Base-by-base conservation (phyloP, 441 rosid species). In the Syzygium syzygioides region DNA sequence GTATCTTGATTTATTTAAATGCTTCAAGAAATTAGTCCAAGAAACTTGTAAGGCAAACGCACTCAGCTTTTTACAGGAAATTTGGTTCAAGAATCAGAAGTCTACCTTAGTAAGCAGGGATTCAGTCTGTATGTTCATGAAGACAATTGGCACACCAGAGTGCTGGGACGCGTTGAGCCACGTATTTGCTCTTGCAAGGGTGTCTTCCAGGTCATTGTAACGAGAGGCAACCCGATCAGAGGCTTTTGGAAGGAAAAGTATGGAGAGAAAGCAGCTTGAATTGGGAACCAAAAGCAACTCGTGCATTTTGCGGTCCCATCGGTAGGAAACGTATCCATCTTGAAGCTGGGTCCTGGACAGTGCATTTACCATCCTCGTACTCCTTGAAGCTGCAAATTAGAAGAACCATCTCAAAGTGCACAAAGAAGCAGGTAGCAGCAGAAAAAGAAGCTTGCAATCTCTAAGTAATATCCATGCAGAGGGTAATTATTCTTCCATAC, bases 161-260 rank as follows among this genome's bases (percentile, higher is more conserved):
- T 94, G 94, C 90, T 96, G 98, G 86, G 99, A 96, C 7, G 98
- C 95, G 53, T 92, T 93, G 32, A 98, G 93, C 99, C 99, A 98
- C 9, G 96, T 94, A 87, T 97, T 95, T 19, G 99, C 99, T 79
- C 99, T 94, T 56, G 99, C 96, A 66, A 98, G 96, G 34, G 99
- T 98, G 91, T 98, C 99, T 88, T 97, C 99, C 93, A 96, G 89
- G 89, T 96, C 99, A n/a, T 96, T 97, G 92, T 96, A 98, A 50
- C 97, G 93, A 30, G 99, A 96, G 79, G 96, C 96, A 41, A 92
- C 92, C 57, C 90, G 91, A 88, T 96, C 98, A 3, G 98, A 94
- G 60, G 94, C 97, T 94, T 96, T 96, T 55, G 99, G 99, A 88
- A 98, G 97, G 91, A 98, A 90, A 85, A 98, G 96, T 79, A 98